Evolutionary conservation across 306 rosid genomes (phyloP).

Genomic region (Lablab purpureus): DNA sequence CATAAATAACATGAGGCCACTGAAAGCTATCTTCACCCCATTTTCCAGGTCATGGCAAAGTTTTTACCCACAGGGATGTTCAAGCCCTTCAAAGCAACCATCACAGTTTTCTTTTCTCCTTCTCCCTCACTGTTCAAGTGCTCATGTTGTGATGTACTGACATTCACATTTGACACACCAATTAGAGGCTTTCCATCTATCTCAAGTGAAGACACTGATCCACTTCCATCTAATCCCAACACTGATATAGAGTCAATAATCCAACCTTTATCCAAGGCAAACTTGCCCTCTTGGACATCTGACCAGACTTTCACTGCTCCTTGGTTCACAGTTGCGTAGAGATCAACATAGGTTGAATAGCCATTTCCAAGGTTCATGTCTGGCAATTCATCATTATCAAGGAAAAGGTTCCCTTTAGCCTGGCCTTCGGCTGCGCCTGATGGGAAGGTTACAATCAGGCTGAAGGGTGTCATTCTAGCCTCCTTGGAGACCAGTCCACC

Average conservation of each 20-base stretch:
- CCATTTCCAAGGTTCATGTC: slow-evolving; percentile 88
- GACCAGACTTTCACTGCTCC: slow-evolving; percentile 89
- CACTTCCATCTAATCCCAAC: slow-evolving; percentile 71
- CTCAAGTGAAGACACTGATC: slow-evolving; percentile 59
- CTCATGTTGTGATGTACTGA: slow-evolving; percentile 57
- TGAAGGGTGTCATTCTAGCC: slow-evolving; percentile 86
- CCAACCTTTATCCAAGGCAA: slow-evolving; percentile 80
- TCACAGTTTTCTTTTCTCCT: slow-evolving; percentile 57
- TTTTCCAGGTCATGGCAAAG: slow-evolving; percentile 86
- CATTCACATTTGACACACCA: slow-evolving; percentile 47
- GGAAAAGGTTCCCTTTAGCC: slow-evolving; percentile 84
- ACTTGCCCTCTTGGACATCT: slow-evolving; percentile 82
- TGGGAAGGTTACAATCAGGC: slow-evolving; percentile 74
- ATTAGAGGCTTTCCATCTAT: slow-evolving; percentile 61
- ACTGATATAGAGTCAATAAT: slow-evolving; percentile 71
- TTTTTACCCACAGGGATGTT: slow-evolving; percentile 77
- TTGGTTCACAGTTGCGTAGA: slow-evolving; percentile 64
- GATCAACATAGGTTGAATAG: slow-evolving; percentile 68
- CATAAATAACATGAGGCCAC: slow-evolving; percentile 8
- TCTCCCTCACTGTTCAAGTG: slow-evolving; percentile 48
- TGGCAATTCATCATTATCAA: slow-evolving; percentile 80
- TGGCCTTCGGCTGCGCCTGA: slow-evolving; percentile 66
- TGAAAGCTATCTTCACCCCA: slow-evolving; percentile 60
- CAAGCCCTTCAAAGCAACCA: slow-evolving; percentile 78
- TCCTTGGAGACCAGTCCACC: slow-evolving; percentile 87